Evolutionary conservation across 2,329 filamentous ascomycete genomes (phyloP).

Genomic region (Endocalyx cinctus): DNA sequence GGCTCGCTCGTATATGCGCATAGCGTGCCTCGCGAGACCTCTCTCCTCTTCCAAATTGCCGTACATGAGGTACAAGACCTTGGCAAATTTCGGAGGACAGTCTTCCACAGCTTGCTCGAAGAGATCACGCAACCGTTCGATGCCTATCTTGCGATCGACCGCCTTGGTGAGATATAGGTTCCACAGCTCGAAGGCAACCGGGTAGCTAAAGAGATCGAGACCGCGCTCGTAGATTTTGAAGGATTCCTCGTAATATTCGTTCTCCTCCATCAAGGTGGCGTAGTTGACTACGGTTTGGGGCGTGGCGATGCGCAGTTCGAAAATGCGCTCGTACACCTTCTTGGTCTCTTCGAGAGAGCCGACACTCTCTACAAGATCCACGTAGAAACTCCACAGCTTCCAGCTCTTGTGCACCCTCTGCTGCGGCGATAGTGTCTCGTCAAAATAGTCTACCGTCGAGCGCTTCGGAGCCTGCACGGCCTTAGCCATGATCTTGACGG

Average conservation of each 20-base stretch:
- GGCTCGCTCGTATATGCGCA: conserved; percentile 98
- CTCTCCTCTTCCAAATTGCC: conserved; percentile 94
- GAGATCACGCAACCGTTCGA: conserved; percentile 87
- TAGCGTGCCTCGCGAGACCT: conserved; percentile 89
- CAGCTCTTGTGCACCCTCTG: conserved; percentile 98
- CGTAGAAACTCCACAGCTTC: conserved; percentile 99
- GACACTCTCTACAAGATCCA: conserved; percentile 94
- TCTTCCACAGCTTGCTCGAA: conserved; percentile 97
- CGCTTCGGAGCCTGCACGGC: conserved; percentile 94
- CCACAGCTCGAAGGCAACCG: conserved; percentile 97
- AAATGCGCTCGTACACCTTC: conserved; percentile 94
- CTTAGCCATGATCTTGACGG: conserved; percentile 93
- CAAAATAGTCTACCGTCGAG: conserved; percentile 99
- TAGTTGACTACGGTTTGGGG: conserved; percentile 99
- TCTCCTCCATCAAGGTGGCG: conserved; percentile 88
- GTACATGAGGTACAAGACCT: conserved; percentile 96
- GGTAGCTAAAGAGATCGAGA: conserved; percentile 96
- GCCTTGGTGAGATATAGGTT: conserved; percentile 97
- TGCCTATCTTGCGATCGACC: conserved; percentile 91
- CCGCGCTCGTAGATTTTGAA: conserved; percentile 98
- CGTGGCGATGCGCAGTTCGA: conserved; percentile 95
- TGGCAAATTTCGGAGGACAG: conserved; percentile 92
- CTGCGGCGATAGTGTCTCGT: conserved; percentile 88
- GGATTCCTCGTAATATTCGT: conserved; percentile 92
- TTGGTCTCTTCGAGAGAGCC: conserved; percentile 85